Base-by-base conservation (phyloP, 169 alveolate species). In the Sarcocystis neurona region DNA sequence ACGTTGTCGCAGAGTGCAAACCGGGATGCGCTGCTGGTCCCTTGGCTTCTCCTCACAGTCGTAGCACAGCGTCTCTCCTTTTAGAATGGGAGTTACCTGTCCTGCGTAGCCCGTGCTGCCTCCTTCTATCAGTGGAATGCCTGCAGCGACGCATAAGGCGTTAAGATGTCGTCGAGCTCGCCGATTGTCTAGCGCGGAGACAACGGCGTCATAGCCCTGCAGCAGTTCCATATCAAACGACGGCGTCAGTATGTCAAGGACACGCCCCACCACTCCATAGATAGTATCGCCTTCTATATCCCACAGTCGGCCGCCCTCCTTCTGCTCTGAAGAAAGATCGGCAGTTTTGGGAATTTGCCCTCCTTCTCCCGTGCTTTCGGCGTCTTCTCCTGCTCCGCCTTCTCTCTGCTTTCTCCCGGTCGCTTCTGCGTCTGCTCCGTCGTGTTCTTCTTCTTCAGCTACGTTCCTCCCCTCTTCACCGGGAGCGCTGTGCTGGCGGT, bases 71-170 rank as follows among this genome's bases (percentile, higher is more conserved):
- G 98, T 94, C 44, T 92, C 68, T 39, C 94, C 94, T 79, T 94
- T 94, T 48, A 94, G 53, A 47, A 94, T 92, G 20, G 95, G 93
- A 84, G 89, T 92, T 58, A 95, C 97, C 90, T 92, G 94, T 70
- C 98, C 98, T 58, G 89, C 93, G 90, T 93, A 96, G 18, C 99
- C 98, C 66, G 96, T 94, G 37, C 98, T 96, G 18, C 99, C 99
- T n/a, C 97, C 94, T 66, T 97, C 98, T 18, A 97, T 91, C 46
- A 97, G 79, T 47, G 92, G 92, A 5, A 32, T 12, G 44, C 12
- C 92, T 6, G 85, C 74, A n/a, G 96, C 94, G 74, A 96, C 77
- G 90, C 99, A 97, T 6, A 95, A 75, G 88, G 94, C 88, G 87
- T 97, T 97, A 23, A 97, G 98, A 92, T 96, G 96, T 39, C 96